Percentiles rank a stretch among this genome's conserved stretches.
These are phyloP conservation scores for Platanthera guangdongensis DNA, from an alignment of 106 monocot genomes.

Conservation along the genomic window DNA sequence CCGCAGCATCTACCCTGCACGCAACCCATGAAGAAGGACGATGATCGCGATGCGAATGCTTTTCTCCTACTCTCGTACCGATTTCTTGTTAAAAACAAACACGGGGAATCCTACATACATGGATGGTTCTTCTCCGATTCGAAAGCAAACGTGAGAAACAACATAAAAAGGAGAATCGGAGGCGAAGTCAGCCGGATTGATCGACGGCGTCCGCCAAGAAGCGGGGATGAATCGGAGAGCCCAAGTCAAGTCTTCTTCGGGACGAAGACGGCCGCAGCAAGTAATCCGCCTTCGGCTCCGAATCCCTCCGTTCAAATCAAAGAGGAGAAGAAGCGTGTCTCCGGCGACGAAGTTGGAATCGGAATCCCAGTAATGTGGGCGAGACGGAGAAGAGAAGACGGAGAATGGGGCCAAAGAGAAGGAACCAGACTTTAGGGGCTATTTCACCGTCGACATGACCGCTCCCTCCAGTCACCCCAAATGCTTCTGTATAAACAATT, in stretches of 20 bases:
- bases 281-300: neutral
- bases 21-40: conserved; percentile 29
- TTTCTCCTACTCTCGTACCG: neutral
- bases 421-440: too few species aligned
- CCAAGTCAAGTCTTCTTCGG: too few species aligned
- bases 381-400: too few species aligned
- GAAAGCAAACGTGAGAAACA: neutral
- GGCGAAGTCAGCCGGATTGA: neutral
- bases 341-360: neutral
- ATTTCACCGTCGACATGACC: too few species aligned
- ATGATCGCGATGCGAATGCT: neutral
- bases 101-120: neutral
- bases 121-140: neutral
- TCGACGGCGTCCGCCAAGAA: neutral
- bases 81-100: neutral
- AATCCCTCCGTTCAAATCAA: neutral
- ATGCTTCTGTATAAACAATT: too few species aligned
- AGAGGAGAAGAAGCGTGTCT: neutral
- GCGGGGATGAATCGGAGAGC: neutral
- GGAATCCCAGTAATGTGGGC: neutral
- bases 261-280: too few species aligned
- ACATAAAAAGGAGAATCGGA: neutral
- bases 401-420: too few species aligned
- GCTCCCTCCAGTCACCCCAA: too few species aligned
- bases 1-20: conserved; percentile 29